Evolutionary conservation across 805 yeast species (phyloP), one percentile per base, ranked within the genome.

Genomic region (Cyberlindnera petersonii): DNA sequence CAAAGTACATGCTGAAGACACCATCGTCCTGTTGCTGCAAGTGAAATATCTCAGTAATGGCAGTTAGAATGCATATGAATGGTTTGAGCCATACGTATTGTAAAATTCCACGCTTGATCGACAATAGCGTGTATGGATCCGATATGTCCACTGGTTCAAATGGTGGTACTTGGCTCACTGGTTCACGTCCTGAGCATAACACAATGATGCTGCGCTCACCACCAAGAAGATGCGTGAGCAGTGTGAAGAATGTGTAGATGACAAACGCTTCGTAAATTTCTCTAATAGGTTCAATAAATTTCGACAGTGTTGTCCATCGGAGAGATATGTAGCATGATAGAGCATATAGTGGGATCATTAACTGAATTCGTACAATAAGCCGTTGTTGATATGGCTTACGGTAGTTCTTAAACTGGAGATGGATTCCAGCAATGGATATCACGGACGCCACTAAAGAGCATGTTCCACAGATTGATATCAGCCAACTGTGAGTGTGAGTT

Each of bases 21-120:
- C 77, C 65, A 48, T 77, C 21, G 11, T 19, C 22, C 7, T 17
- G 17, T 36, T 76, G 65, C 53, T 81, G 76, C 35, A 68, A 52
- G 0, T 79, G 76, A 13, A 68, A 41, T 1, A 71, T 43, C 43
- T 77, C 74, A 22, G 76, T 61, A 27, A 73, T 37, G 18, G 74
- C 57, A 19, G 72, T 67, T n/a, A 72, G 63, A 10, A 79, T 43
- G 43, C 88, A 82, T n/a, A 89, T 68, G 11, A 86, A 44, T 0
- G 97, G 97, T 53, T 94, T 89, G 43, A 89, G 60, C 96, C 96
- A 93, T 7, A 91, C 96, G 56, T 91, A 93, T 60, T 93, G 99
- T 35, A 93, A 64, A 6, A 93, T 81, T 2, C 94, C 91, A 44
- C 95, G 65, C 54, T 93, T 93, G 35, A 93, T 77, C 15, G 64